phyloP scores from a whole-genome alignment of 2,329 filamentous ascomycete genomes.

The Blumeria hordei region DNA sequence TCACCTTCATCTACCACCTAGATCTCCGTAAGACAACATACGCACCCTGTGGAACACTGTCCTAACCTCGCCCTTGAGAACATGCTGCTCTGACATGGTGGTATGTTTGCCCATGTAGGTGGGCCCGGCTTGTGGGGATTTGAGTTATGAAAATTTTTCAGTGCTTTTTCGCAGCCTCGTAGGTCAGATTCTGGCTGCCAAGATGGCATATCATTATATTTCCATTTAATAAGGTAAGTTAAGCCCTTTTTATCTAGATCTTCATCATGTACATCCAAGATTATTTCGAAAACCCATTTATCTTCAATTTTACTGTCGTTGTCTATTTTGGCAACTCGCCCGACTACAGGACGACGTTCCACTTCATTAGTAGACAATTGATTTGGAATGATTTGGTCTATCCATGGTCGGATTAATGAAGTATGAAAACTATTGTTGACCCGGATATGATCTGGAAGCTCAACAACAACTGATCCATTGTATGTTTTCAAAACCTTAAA shows the following conservation, averaged over 20 bases:
- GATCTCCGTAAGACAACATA: no score
- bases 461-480: background rate
- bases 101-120: background rate
- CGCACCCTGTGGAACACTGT: no score
- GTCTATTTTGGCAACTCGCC: background rate
- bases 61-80: no score
- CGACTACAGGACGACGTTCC: background rate
- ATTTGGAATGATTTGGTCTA: background rate
- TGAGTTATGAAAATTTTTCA: background rate
- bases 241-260: background rate
- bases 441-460: background rate
- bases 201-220: background rate
- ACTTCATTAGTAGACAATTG: background rate
- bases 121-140: background rate
- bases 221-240: background rate
- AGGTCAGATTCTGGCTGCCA: background rate
- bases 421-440: constrained; percentile 1
- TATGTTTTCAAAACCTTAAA: background rate
- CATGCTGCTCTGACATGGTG: no score
- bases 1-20: no score
- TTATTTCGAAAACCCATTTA: constrained; percentile 4
- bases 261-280: constrained; percentile 36
- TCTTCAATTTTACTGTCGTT: constrained; percentile 1
- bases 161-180: background rate
- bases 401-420: background rate